Conservation (phyloP, 192 early-diverging fungal genomes). For the Coemansia sp. region DNA sequence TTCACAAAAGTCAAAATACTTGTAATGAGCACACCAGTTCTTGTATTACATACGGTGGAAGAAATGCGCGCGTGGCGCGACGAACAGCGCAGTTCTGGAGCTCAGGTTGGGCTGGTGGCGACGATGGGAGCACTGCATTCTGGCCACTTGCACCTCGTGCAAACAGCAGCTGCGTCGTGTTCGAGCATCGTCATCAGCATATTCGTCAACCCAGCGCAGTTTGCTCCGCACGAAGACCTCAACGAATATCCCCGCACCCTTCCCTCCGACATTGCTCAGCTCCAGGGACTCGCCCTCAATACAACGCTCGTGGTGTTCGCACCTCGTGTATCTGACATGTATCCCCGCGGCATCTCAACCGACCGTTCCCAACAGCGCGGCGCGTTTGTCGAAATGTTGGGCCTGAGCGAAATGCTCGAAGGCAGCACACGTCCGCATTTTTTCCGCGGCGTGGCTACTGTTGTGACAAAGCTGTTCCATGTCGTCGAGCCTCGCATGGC, state of each 20-base stretch:
- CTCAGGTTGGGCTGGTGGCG: conserved; percentile 87
- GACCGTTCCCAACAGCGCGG: conserved; percentile 77
- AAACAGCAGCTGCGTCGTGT: conserved; percentile 59
- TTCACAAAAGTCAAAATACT: neutral
- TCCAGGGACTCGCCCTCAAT: conserved; percentile 28
- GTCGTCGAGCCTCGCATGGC: conserved; percentile 78
- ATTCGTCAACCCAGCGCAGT: conserved; percentile 99
- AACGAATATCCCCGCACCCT: conserved; percentile 87
- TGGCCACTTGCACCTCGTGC: conserved; percentile 79
- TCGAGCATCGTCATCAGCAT: conserved; percentile 78
- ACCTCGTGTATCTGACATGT: conserved; percentile 84
- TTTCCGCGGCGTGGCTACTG: conserved; percentile 95
- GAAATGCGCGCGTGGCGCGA: conserved; percentile 75
- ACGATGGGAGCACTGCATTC: conserved; percentile 98
- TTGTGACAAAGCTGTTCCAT: conserved; percentile 92
- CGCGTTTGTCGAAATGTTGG: conserved; percentile 90
- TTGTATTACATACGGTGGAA: conserved; percentile 69
- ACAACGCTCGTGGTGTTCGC: conserved; percentile 52
- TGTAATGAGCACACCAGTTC: neutral
- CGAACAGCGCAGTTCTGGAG: conserved; percentile 50
- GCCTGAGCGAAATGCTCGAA: conserved; percentile 90
- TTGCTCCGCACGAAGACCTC: conserved; percentile 94
- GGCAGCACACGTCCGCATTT: conserved; percentile 90
- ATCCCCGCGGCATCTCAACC: conserved; percentile 86
- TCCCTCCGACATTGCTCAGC: conserved; percentile 68